These are phyloP conservation scores for Penicillium brasilianum DNA, from an alignment of 2,329 filamentous ascomycete genomes.

Conservation along the genomic window DNA sequence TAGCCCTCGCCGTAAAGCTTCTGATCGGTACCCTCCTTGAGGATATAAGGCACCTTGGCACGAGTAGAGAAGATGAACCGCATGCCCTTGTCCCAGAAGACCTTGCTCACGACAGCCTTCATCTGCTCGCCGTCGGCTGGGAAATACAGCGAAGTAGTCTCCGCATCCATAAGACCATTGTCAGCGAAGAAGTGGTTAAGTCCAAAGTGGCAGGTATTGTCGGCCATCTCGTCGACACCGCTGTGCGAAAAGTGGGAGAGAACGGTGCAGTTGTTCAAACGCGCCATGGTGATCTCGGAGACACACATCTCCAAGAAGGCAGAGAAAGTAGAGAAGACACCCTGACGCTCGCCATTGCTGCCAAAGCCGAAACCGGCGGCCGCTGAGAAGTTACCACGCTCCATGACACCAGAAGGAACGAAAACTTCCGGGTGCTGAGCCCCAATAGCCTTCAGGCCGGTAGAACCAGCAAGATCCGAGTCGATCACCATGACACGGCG, in stretches of 20 bases:
- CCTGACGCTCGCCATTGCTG: slow-evolving; percentile 42
- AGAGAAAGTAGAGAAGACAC: slow-evolving; percentile 50
- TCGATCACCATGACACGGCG: slow-evolving; percentile 48
- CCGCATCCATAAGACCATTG: slow-evolving; percentile 46
- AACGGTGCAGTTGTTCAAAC: slow-evolving; percentile 45
- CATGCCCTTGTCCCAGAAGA: slow-evolving; percentile 46
- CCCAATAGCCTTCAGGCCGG: slow-evolving; percentile 46
- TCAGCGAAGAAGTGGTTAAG: slow-evolving; percentile 50
- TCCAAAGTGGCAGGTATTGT: slow-evolving; percentile 51
- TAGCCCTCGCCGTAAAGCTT: slow-evolving; percentile 44
- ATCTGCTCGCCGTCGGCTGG: slow-evolving; percentile 50
- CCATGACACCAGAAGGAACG: slow-evolving; percentile 47
- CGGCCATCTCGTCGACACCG: slow-evolving; percentile 49
- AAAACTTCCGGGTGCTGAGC: slow-evolving; percentile 46
- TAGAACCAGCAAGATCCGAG: slow-evolving; percentile 49
- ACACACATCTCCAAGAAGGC: slow-evolving; percentile 49
- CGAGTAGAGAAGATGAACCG: slow-evolving; percentile 48
- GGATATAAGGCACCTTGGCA: slow-evolving; percentile 45
- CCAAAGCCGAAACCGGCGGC: slow-evolving; percentile 47
- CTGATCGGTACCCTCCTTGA: slow-evolving; percentile 44
- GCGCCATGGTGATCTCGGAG: slow-evolving; percentile 49
- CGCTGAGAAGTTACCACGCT: slow-evolving; percentile 48
- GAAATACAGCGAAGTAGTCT: slow-evolving; percentile 45
- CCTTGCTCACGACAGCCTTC: slow-evolving; percentile 43
- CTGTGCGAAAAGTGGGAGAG: slow-evolving; percentile 49